Percentiles rank a stretch among this genome's conserved stretches.
Conservation (phyloP, 169 alveolate species). For the Perkinsus marinus region DNA sequence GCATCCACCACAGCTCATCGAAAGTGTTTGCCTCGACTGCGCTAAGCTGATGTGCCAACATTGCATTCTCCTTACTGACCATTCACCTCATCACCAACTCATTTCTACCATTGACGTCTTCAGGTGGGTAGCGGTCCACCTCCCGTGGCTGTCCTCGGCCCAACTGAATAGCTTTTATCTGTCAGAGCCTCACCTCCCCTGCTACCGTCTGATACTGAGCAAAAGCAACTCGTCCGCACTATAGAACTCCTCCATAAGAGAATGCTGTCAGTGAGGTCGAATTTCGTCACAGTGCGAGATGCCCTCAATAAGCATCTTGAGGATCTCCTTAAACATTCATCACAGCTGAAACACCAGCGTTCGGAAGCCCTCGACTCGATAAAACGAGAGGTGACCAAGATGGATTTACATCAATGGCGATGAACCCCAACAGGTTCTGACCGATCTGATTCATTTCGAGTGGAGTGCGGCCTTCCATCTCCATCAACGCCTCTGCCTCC, state of each 20-base stretch:
- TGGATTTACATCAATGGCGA: conserved; percentile 1
- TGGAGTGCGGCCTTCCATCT: conserved; percentile 18
- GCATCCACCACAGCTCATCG: conserved; percentile 26
- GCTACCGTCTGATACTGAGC: neutral
- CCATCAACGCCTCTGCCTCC: neutral
- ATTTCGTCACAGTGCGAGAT: conserved; percentile 25
- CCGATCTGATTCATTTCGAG: conserved; percentile 15
- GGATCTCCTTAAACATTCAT: conserved; percentile 11
- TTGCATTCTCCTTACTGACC: conserved; percentile 25
- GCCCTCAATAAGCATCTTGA: conserved; percentile 18
- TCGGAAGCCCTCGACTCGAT: neutral
- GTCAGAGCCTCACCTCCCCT: conserved; percentile 16
- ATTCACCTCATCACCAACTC: conserved; percentile 20
- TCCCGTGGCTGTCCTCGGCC: conserved; percentile 17
- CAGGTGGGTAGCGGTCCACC: conserved; percentile 22
- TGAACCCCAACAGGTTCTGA: conserved; percentile 8
- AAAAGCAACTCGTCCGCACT: neutral
- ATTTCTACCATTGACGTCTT: conserved; percentile 27
- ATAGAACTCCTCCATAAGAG: neutral
- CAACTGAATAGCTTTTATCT: conserved; percentile 10
- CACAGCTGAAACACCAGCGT: neutral
- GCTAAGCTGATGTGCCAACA: conserved; percentile 25
- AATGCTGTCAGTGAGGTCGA: conserved; percentile 8
- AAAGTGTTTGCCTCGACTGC: conserved; percentile 25
- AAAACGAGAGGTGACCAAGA: neutral